Evolutionary conservation across 2,329 filamentous ascomycete species (phyloP), one percentile per base, ranked within the genome.

Genomic region (Epichloe coenophiala): DNA sequence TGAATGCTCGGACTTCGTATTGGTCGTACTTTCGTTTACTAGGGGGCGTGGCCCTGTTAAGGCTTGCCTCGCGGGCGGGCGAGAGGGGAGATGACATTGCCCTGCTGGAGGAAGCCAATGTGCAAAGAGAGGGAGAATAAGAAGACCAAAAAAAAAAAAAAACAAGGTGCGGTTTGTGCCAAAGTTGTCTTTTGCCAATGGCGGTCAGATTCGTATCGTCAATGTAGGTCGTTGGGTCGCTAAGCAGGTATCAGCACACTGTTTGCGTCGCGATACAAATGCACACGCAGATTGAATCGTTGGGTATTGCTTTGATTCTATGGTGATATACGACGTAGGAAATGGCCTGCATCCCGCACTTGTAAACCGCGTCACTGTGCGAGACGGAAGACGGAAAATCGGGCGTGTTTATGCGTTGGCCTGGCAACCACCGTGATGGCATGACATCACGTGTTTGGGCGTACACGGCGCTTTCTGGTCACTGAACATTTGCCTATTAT

Each of bases 21-120:
- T 63, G 56, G 51, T 67, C 63, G 54, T 59, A 59, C 48, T 57
- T 56, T 51, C 57, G 59, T 42, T 57, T 60, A 51, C 46, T 60
- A 21, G 61, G 56, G 31, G 65, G 63, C 38, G 65, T 66, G 47
- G 63, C 58, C 50, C 61, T 55, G 57, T 72, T 71, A 50, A 72
- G 61, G 50, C 61, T 62, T 51, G 65, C 61, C 59, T 64, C 66
- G 44, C 60, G 62, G 45, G 63, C 62, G 51, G 67, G 67, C 55
- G 65, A 68, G 53, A 73, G 60, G 47, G 71, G 69, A 58, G 65
- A 65, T 56, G 68, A 63, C 68, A 69, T 71, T 51, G 43, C n/a
- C 58, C 19, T 38, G 21, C 21, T 15, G 19, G 31, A 11, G 31
- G 9, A 11, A 31, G 31, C 8, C 31, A 31, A 12, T 45, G 31